These are phyloP conservation scores for Yarrowia divulgata DNA, from an alignment of 805 yeast genomes.

Conservation along the genomic window DNA sequence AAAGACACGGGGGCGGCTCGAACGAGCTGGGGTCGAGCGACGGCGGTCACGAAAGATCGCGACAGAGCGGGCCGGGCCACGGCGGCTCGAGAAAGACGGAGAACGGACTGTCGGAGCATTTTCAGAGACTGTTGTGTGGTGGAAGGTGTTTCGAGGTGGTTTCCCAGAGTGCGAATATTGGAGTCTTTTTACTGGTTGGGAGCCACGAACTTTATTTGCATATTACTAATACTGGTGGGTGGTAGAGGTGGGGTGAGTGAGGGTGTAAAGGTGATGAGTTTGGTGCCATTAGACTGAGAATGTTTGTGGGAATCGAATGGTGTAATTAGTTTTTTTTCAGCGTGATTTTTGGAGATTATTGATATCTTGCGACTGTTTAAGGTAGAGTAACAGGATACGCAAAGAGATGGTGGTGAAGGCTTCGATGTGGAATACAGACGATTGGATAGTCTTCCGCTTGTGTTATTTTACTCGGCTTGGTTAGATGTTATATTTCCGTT, in stretches of 20 bases:
- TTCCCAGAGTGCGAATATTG: conserved; percentile 1
- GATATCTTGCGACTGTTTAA: too few relatives aligned
- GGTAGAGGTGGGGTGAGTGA: too few relatives aligned
- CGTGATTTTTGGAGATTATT: too few relatives aligned
- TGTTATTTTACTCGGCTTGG: too few relatives aligned
- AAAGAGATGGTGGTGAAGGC: too few relatives aligned
- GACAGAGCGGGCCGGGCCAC: conserved; percentile 33
- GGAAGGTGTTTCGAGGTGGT: neutral
- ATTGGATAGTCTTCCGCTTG: too few relatives aligned
- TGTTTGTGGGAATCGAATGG: too few relatives aligned
- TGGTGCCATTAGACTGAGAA: neutral
- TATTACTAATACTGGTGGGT: neutral
- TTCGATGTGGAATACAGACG: too few relatives aligned
- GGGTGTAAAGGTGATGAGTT: too few relatives aligned
- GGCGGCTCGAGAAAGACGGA: conserved; percentile 37
- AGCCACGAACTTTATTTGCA: conserved; percentile 9
- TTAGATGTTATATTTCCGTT: too few relatives aligned
- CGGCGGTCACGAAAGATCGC: conserved; percentile 25
- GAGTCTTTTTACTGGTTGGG: conserved; percentile 33
- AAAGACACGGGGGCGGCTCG: conserved; percentile 34
- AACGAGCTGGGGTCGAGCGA: conserved; percentile 28
- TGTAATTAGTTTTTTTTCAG: too few relatives aligned
- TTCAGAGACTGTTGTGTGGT: neutral
- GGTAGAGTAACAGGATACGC: too few relatives aligned
- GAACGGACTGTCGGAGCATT: conserved; percentile 39